Base-by-base conservation (phyloP, 345 rosid species). In the Acer negundo region DNA sequence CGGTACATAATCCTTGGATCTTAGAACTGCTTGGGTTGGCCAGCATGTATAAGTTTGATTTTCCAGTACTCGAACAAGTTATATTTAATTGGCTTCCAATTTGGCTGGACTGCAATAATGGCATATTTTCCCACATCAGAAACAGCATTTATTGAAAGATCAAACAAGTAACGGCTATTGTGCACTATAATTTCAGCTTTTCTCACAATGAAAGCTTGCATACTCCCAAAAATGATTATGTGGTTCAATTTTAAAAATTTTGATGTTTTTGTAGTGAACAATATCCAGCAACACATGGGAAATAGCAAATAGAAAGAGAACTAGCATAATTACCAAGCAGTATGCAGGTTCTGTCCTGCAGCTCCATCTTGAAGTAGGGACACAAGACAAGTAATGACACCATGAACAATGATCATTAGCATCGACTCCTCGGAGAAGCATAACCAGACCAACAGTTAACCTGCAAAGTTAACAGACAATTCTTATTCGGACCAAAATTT, bases 351-450 rank as follows among this genome's bases (percentile, higher is more conserved):
- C 85, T 35, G 88, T 77, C 67, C 81, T 89, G 91, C 98, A 93
- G 80, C 94, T 93, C 97, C 98, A 95, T 78, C 80, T 86, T 3
- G 91, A 90, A 63, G 97, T 95, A 71, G 97, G 98, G 72, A 95
- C 85, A 69, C 98, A 93, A 44, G 98, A 95, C 83, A 95, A 84
- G 69, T 93, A 95, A 80, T 93, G 97, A 77, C 98, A 95, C 98
- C 98, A 95, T 2, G 97, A 95, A 81, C 98, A 93, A 77, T 90
- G 97, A 55, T 95, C 87, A 80, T 95, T 93, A 66, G 97, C 98
- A 85, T 95, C 87, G 0, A 89, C 88, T 80, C 97, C 94, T 12
- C 92, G 94, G 67, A 95, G 93, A 20, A 95, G 90, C 80, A 87
- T 44, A 62, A 92, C 78, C 82, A 92, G 66, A 46, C 92, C 93